phyloP scores from a whole-genome alignment of 345 rosid genomes.

The Rhodamnia rubescens region DNA sequence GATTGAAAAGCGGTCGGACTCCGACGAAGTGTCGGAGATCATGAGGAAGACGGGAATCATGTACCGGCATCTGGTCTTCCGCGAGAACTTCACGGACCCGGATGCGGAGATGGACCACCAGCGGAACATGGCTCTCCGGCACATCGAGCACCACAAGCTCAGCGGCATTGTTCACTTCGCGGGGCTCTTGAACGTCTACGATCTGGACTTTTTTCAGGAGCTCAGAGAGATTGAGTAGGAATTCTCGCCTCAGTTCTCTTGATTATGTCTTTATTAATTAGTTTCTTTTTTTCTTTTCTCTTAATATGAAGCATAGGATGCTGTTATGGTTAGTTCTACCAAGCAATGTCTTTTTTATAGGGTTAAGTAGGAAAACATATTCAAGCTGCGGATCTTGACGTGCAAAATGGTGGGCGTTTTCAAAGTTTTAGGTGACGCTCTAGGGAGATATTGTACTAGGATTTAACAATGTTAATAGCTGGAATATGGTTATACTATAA shows the following conservation, averaged over 20 bases:
- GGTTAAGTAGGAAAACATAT: background rate
- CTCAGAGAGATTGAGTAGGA: constrained; percentile 79
- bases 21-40: constrained; percentile 22
- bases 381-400: background rate
- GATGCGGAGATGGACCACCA: constrained; percentile 63
- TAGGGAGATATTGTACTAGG: background rate
- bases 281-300: background rate
- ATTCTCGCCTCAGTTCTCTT: background rate
- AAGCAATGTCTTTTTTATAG: background rate
- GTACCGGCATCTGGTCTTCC: constrained; percentile 69
- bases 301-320: background rate
- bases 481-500: background rate
- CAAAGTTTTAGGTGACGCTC: background rate
- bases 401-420: background rate
- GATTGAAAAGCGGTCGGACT: constrained; percentile 40
- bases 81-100: constrained; percentile 55
- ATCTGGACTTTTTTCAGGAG: constrained; percentile 70
- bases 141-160: constrained; percentile 68
- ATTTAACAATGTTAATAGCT: background rate
- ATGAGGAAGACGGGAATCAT: constrained; percentile 70
- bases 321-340: background rate
- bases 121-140: constrained; percentile 66
- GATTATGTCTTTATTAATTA: background rate
- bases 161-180: constrained; percentile 92
- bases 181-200: constrained; percentile 59